phyloP scores from a whole-genome alignment of 2,329 filamentous ascomycete species.

The Penicillium brasilianum region DNA sequence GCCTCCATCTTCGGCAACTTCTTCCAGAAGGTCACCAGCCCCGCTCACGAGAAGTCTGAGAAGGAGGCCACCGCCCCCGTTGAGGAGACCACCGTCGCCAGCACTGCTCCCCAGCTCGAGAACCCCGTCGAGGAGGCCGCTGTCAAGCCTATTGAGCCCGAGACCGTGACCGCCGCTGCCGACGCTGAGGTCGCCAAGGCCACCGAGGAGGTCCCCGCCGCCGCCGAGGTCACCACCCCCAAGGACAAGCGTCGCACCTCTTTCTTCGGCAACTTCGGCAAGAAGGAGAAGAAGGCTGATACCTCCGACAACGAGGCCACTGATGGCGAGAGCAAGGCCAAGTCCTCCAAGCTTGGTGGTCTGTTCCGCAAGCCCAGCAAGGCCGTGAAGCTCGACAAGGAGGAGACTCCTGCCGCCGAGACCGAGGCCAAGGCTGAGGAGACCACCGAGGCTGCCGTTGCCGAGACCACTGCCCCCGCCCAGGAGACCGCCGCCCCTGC shows the following conservation, averaged over 20 bases:
- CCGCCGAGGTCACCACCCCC: constrained; percentile 39
- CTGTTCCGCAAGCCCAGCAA: constrained; percentile 57
- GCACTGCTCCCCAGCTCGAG: constrained; percentile 56
- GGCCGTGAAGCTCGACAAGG: constrained; percentile 52
- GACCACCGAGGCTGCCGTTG: constrained; percentile 29
- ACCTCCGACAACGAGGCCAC: constrained; percentile 54
- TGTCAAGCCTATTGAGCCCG: constrained; percentile 45
- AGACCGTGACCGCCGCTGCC: constrained; percentile 52
- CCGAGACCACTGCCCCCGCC: constrained; percentile 27
- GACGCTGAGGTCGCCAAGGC: constrained; percentile 44
- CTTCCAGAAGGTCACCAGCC: constrained; percentile 68
- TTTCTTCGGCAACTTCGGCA: constrained; percentile 60
- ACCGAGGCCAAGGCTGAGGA: constrained; percentile 40
- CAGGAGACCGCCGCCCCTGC: constrained; percentile 27
- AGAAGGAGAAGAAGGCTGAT: constrained; percentile 59
- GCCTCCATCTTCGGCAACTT: constrained; percentile 81
- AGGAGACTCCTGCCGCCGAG: constrained; percentile 40
- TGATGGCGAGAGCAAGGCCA: constrained; percentile 53
- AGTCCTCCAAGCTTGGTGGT: constrained; percentile 52
- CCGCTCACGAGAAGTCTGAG: constrained; percentile 52
- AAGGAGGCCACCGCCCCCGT: constrained; percentile 56
- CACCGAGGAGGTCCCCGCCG: constrained; percentile 41
- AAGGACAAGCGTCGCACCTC: constrained; percentile 59
- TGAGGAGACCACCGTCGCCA: constrained; percentile 53
- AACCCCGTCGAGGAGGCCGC: constrained; percentile 48